A percentile compares a stretch with the other conserved stretches of the same genome.
These are phyloP conservation scores for Gentiana dahurica DNA, from an alignment of 257 asterid genomes.

Conservation along the genomic window DNA sequence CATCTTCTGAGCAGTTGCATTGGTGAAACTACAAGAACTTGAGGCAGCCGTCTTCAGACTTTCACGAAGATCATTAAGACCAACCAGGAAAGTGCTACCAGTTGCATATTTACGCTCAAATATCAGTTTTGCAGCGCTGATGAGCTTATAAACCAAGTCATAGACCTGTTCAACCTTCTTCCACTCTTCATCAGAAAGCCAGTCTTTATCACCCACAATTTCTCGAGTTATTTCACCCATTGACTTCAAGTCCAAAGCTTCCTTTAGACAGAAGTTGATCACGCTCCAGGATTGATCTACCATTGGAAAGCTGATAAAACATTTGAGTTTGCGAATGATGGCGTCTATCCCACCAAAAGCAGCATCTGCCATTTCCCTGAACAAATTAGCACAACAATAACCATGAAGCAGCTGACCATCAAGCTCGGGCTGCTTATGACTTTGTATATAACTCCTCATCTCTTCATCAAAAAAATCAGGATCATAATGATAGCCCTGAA, in stretches of 20 bases:
- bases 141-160: constrained; percentile 10
- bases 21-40: constrained; percentile 11
- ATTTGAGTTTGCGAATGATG: constrained; percentile 6
- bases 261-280: constrained; percentile 7
- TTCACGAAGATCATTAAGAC: constrained; percentile 14
- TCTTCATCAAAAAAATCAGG: neutral
- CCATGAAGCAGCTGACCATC: constrained; percentile 1
- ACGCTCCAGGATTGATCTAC: constrained; percentile 9
- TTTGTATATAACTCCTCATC: constrained; percentile 2
- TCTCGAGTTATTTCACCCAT: constrained; percentile 8
- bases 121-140: constrained; percentile 13
- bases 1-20: constrained; percentile 12
- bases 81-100: constrained; percentile 13
- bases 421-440: neutral
- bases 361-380: constrained; percentile 12
- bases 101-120: constrained; percentile 8
- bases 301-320: constrained; percentile 4
- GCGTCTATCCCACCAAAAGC: constrained; percentile 12
- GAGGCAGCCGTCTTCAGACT: neutral
- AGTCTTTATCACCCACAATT: neutral
- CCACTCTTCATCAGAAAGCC: constrained; percentile 19
- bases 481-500: too few species aligned
- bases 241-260: constrained; percentile 14
- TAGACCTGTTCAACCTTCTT: constrained; percentile 14
- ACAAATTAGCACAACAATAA: constrained; percentile 20